These are phyloP conservation scores for Lycium ferocissimum DNA, from an alignment of 257 asterid genomes.

Conservation along the genomic window DNA sequence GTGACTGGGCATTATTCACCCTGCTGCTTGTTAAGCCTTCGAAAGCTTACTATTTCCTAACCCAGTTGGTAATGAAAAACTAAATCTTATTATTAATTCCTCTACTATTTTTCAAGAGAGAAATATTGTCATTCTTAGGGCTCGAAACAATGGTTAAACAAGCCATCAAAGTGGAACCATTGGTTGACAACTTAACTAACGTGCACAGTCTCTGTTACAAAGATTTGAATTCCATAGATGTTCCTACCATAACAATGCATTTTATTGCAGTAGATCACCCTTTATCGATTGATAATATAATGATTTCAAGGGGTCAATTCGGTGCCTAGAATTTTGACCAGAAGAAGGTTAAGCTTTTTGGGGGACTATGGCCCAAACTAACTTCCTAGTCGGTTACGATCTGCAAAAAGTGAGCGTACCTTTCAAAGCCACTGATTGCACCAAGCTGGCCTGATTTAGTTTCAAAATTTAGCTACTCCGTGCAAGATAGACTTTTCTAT, in stretches of 20 bases:
- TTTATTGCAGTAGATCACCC: too few relatives aligned
- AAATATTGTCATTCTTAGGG: background rate
- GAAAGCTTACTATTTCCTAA: background rate
- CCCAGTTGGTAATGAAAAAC: background rate
- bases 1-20: background rate
- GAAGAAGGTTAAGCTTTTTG: background rate
- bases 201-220: background rate
- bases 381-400: background rate
- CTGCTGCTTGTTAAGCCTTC: too few relatives aligned
- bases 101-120: background rate
- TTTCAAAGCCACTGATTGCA: constrained; percentile 19
- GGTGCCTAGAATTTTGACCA: background rate
- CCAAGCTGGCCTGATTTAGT: background rate
- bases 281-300: background rate
- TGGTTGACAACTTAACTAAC: too few relatives aligned
- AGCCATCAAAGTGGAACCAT: background rate
- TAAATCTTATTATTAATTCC: background rate
- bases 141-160: background rate
- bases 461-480: too few relatives aligned
- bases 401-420: background rate
- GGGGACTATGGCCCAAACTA: constrained; percentile 4
- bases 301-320: background rate
- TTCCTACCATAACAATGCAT: background rate
- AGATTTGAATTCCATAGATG: background rate
- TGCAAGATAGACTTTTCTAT: too few relatives aligned